A percentile compares a stretch with the other conserved stretches of the same genome.
phyloP scores from a whole-genome alignment of 2,329 filamentous ascomycete genomes.

The Venturia carpophila region DNA sequence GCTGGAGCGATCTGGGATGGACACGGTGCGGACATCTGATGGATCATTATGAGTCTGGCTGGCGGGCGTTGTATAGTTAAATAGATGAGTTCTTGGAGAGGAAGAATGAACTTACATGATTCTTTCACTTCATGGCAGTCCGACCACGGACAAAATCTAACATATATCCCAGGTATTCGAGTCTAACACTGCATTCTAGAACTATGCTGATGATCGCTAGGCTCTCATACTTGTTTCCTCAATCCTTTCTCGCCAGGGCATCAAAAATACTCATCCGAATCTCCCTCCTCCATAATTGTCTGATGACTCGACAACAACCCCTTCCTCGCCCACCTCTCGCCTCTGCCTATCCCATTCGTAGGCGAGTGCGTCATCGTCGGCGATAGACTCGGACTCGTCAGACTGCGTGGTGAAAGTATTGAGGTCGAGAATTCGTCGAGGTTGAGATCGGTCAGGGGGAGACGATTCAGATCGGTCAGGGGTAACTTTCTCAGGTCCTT shows the following conservation, averaged over 20 bases:
- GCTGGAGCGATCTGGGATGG: conserved; percentile 2
- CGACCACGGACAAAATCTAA: neutral
- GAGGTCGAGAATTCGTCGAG: neutral
- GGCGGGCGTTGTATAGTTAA: neutral
- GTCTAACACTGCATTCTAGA: neutral
- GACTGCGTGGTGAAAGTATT: neutral
- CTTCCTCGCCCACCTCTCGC: conserved; percentile 4
- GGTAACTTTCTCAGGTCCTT: neutral
- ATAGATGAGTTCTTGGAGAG: neutral
- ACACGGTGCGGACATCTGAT: neutral
- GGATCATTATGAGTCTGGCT: neutral
- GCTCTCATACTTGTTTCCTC: neutral
- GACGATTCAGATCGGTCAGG: neutral
- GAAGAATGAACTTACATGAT: neutral
- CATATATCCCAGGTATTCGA: neutral
- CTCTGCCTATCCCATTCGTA: neutral
- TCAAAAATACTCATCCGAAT: conserved; percentile 16
- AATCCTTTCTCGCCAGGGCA: neutral
- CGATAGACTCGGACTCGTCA: conserved; percentile 9
- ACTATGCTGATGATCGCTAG: neutral
- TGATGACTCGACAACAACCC: conserved; percentile 12
- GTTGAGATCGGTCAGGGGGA: conserved; percentile 10
- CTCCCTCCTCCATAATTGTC: conserved; percentile 14
- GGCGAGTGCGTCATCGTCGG: neutral
- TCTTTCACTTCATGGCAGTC: neutral